A percentile compares a stretch with the other conserved stretches of the same genome.
phyloP scores from a whole-genome alignment of 2,329 filamentous ascomycete species.

The Paecilomyces variotii region DNA sequence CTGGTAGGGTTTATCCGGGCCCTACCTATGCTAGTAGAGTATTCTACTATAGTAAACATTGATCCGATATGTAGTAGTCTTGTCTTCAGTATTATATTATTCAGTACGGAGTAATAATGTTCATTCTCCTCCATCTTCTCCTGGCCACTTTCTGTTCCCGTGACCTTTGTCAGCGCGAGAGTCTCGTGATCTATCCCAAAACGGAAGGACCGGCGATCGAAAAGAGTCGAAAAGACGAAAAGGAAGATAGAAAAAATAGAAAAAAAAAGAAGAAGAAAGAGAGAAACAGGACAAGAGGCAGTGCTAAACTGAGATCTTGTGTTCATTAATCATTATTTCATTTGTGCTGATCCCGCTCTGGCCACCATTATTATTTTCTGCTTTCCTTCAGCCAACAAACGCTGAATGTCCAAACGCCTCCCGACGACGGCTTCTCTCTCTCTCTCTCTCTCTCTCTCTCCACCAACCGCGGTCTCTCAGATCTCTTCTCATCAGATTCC shows the following conservation, averaged over 20 bases:
- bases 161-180: background rate
- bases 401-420: no score
- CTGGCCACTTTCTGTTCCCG: background rate
- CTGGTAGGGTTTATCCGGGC: background rate
- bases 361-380: background rate
- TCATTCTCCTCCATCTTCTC: background rate
- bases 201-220: background rate
- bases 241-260: background rate
- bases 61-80: no score
- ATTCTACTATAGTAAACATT: no score
- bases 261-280: background rate
- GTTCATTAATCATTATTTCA: background rate
- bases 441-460: background rate
- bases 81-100: background rate
- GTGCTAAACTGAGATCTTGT: background rate
- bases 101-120: background rate
- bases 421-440: background rate
- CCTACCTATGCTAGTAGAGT: background rate
- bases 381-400: no score
- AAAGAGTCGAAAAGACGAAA: background rate
- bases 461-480: background rate
- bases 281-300: background rate
- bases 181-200: background rate
- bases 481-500: background rate
- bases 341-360: background rate